Evolutionary conservation across 805 yeast genomes (phyloP).

Genomic region (Blastobotrys americana): DNA sequence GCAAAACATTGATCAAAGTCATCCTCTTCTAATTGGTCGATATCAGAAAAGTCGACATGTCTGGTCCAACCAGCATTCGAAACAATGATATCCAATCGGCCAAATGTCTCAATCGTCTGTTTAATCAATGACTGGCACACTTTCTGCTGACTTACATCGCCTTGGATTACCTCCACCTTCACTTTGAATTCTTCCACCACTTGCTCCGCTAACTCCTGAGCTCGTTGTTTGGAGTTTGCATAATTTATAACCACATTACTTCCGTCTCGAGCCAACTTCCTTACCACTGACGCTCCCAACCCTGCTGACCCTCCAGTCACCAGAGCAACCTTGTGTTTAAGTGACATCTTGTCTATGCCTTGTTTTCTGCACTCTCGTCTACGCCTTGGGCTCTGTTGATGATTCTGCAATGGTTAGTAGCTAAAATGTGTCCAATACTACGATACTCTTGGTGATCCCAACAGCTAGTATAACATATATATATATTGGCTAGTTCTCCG

Average conservation of each 20-base stretch:
- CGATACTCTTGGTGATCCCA: too few relatives aligned
- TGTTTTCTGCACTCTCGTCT: too few relatives aligned
- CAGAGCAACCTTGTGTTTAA: constrained; percentile 18
- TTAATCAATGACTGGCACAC: constrained; percentile 24
- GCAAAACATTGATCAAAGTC: constrained; percentile 22
- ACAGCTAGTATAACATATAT: too few relatives aligned
- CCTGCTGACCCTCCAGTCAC: constrained; percentile 25
- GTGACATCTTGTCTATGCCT: not conserved
- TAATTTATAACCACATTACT: constrained; percentile 20
- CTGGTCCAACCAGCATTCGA: constrained; percentile 33
- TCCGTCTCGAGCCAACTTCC: constrained; percentile 21
- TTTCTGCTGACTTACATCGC: constrained; percentile 20
- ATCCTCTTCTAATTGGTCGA: constrained; percentile 27
- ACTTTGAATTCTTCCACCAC: constrained; percentile 8
- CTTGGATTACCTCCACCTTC: constrained; percentile 15
- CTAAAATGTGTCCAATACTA: too few relatives aligned
- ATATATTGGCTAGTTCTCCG: too few relatives aligned
- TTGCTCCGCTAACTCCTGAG: constrained; percentile 15
- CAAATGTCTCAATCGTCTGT: constrained; percentile 26
- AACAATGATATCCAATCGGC: constrained; percentile 32
- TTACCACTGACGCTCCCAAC: constrained; percentile 19
- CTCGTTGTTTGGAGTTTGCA: constrained; percentile 11
- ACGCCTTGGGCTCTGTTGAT: too few relatives aligned
- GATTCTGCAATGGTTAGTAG: too few relatives aligned
- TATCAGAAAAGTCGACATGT: constrained; percentile 24